A percentile compares a stretch with the other conserved stretches of the same genome.
phyloP scores from a whole-genome alignment of 176 grass and related monocot species.

The Zea mays region Zm-B73-REFERENCE-NAM-5.0 NC_050103.1:16962501-16963000 shows the following conservation, averaged over 20 bases:
- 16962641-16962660: conserved; percentile 63
- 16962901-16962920: too few species aligned
- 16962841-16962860: neutral
- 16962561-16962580: conserved; percentile 95
- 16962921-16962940: too few species aligned
- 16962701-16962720: neutral
- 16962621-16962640: conserved; percentile 99
- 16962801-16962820: neutral
- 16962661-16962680: conserved; percentile 18
- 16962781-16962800: neutral
- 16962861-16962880: too few species aligned
- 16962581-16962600: conserved; percentile 93
- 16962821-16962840: conserved; percentile 6
- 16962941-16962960: too few species aligned
- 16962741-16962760: neutral
- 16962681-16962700: neutral
- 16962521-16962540: conserved; percentile 92
- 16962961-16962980: too few species aligned
- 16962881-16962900: too few species aligned
- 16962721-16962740: neutral
- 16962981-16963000: too few species aligned
- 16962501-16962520: conserved; percentile 94
- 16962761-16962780: neutral
- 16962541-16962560: conserved; percentile 73
- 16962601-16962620: conserved; percentile 99